Percentiles rank a stretch among this genome's conserved stretches.
These are phyloP conservation scores for Cardamine resedifolia DNA, from an alignment of 345 rosid genomes.

Conservation along the genomic window DNA sequence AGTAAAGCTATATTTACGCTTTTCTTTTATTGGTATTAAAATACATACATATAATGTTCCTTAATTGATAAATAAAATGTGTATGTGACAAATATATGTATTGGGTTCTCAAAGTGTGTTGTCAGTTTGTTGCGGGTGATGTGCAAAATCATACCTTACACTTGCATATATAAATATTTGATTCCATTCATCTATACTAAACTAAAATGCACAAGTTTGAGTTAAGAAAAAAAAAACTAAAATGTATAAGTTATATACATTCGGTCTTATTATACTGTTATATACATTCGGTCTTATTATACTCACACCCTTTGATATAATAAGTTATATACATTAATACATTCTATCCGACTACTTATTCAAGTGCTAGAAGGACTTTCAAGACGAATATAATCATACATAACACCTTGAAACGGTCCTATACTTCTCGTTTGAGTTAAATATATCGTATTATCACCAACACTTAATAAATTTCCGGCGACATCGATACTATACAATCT, in stretches of 20 bases:
- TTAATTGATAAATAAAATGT: too few species aligned
- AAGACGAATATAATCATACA: constrained; percentile 86
- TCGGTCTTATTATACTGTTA: constrained; percentile 9
- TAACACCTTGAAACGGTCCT: constrained; percentile 55
- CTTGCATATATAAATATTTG: not conserved
- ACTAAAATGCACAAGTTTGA: not conserved
- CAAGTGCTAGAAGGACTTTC: constrained; percentile 45
- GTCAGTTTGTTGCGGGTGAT: not conserved
- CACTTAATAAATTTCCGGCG: constrained; percentile 37
- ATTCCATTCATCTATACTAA: not conserved
- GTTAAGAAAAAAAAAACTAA: too few species aligned
- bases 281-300: constrained; percentile 11
- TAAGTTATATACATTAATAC: too few species aligned
- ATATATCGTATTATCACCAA: constrained; percentile 55
- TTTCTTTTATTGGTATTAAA: too few species aligned
- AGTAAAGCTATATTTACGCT: too few species aligned
- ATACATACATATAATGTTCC: too few species aligned
- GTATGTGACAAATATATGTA: too few species aligned
- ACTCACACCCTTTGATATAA: not conserved
- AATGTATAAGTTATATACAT: not conserved
- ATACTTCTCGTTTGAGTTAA: constrained; percentile 56
- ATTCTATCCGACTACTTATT: not conserved
- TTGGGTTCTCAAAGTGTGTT: too few species aligned
- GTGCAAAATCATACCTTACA: not conserved
- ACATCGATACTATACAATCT: constrained; percentile 57